Evolutionary conservation across 2,329 filamentous ascomycete genomes (phyloP).

Genomic region (Penicillium sp.): DNA sequence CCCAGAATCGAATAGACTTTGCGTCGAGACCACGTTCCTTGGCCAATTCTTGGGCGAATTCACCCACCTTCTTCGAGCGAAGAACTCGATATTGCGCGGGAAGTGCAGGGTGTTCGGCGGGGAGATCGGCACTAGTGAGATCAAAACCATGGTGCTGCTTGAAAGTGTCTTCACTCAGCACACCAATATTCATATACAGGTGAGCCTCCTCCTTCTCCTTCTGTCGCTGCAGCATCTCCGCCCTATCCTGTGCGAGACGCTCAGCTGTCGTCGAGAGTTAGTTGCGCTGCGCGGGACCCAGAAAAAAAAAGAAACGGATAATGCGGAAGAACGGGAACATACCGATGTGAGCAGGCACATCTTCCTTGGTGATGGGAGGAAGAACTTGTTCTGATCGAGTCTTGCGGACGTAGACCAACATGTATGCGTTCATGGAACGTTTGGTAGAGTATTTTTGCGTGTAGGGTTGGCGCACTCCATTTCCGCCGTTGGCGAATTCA

Average conservation of each 20-base stretch:
- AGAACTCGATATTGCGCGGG: constrained; percentile 69
- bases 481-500: constrained; percentile 50
- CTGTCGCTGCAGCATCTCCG: constrained; percentile 64
- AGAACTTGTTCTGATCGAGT: constrained; percentile 77
- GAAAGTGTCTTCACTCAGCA: constrained; percentile 78
- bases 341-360: constrained; percentile 78
- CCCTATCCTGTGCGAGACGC: constrained; percentile 75
- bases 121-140: constrained; percentile 62
- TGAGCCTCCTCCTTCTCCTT: constrained; percentile 94
- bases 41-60: constrained; percentile 67
- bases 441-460: constrained; percentile 59
- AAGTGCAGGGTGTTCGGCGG: constrained; percentile 58
- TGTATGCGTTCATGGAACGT: constrained; percentile 83
- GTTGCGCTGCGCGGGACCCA: background rate
- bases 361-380: constrained; percentile 64
- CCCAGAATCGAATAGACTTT: constrained; percentile 74
- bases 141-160: constrained; percentile 77
- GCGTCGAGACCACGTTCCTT: constrained; percentile 63
- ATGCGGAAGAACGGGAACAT: constrained; percentile 12
- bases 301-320: constrained; percentile 20
- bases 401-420: constrained; percentile 95
- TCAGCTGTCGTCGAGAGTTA: constrained; percentile 47
- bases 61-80: constrained; percentile 66
- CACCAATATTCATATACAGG: constrained; percentile 77
- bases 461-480: constrained; percentile 57